Base-by-base conservation (phyloP, 768 basidiomycete genomes). In the Coprinopsis marcescibilis region DNA sequence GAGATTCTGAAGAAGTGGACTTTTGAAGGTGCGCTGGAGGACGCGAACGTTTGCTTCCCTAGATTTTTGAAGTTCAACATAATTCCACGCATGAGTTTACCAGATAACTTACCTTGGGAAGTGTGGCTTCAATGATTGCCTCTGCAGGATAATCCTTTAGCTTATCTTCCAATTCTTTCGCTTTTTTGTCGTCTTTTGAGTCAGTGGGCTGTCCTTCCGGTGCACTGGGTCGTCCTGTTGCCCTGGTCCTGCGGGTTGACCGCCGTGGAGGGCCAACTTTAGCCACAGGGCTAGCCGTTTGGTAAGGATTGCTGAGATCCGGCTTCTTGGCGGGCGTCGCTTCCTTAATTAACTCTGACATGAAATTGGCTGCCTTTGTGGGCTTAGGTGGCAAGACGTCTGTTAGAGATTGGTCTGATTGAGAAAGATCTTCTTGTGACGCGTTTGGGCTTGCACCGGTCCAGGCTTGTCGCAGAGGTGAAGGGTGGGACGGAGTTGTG, bases 21-120 rank as follows among this genome's bases (percentile, higher is more conserved):
- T 65, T 76, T 51, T 74, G 73, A 25, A 83, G 57, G 43, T 77
- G 70, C 2, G 73, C 62, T n/a, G 83, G 82, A 3, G 87, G 85
- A 32, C 86, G 76, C 35, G 84, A 78, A 37, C 87, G 81, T 58
- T 86, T 86, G 59, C 81, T 86, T 48, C 86, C 87, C 85, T 88
- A 57, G 19, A 53, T 33, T 13, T 50, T 33, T 20, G 36, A 44
- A 55, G 17, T 56, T 47, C 17, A 35, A n/a, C n/a, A n/a, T n/a
- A n/a, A n/a, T n/a, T n/a, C n/a, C n/a, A n/a, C n/a, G n/a, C n/a
- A n/a, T n/a, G n/a, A n/a, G n/a, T n/a, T n/a, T n/a, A n/a, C n/a
- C n/a, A n/a, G n/a, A n/a, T n/a, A n/a, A n/a, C 74, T 48, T 49
- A 80, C 81, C 72, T 80, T 85, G 12, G 87, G 87, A 11, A 89